Evolutionary conservation across 2,329 filamentous ascomycete species (phyloP), one percentile per base, ranked within the genome.

Genomic region (Diplodia scrobiculata): DNA sequence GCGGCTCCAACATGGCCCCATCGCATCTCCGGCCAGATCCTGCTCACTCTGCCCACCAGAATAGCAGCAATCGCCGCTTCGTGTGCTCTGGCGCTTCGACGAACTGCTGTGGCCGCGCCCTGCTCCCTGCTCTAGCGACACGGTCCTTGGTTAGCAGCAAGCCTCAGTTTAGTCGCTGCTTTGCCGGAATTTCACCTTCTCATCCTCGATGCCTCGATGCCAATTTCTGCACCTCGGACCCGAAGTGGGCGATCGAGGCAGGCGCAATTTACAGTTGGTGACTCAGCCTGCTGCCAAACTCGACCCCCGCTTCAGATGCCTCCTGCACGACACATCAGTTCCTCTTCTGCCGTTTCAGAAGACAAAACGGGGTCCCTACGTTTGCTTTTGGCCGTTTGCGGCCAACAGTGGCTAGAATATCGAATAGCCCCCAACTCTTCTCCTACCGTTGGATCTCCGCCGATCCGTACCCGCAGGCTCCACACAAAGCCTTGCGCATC

Each of bases 61-160:
- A 60, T 60, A 47, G 55, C 27, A 60, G 41, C 55, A 29, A n/a
- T 32, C 29, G 55, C 54, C 19, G n/a, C 27, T 48, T 32, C 21
- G 11, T 25, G n/a, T 13, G 14, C 27, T 34, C 25, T 3, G 17
- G n/a, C 17, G 21, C 25, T 25, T 25, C 25, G 25, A 25, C 25
- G 25, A 25, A 25, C 25, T 25, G 25, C 25, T 25, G 25, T 25
- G 25, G 25, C 25, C 25, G 25, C 25, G 25, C 25, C 25, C 25
- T 25, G 25, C 25, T 0, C 10, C 9, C 34, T 36, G 34, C 10
- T 36, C 7, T 3, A 10, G 34, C 34, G 10, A 10, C 0, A 36
- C 3, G 34, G 9, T 45, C 41, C 41, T 19, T 45, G n/a, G 41
- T 45, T 45, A n/a, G n/a, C 17, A 19, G 7, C 41, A 45, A 45